Conservation (phyloP, 352 stramenopile species). For the Phytophthora sp. region DNA sequence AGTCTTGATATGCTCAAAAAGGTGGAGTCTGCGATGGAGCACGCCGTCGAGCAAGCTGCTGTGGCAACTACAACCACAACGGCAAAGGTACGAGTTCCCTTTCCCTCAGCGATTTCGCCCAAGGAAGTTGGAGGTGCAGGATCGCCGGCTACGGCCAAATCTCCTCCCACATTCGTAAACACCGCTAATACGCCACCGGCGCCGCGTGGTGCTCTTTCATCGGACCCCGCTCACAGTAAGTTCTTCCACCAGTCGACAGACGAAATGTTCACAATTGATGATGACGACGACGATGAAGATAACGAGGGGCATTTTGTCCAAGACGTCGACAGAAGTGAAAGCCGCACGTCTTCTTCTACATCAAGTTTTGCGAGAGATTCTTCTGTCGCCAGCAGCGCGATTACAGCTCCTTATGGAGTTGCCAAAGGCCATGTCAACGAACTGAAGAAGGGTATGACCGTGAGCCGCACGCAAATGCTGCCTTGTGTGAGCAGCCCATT, state of each 20-base stretch:
- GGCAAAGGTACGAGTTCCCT: conserved; percentile 50
- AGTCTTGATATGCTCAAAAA: conserved; percentile 83
- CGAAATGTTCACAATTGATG: conserved; percentile 86
- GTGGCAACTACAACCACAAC: conserved; percentile 33
- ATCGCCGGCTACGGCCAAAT: conserved; percentile 10
- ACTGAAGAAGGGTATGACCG: conserved; percentile 69
- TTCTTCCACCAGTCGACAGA: conserved; percentile 73
- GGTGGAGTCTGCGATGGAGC: conserved; percentile 56
- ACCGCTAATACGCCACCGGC: conserved; percentile 15
- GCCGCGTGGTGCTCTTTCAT: conserved; percentile 25
- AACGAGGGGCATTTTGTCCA: conserved; percentile 35
- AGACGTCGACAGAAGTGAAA: conserved; percentile 23
- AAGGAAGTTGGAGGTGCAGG: conserved; percentile 20
- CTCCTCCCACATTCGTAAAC: neutral
- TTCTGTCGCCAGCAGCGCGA: conserved; percentile 10
- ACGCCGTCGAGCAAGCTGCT: conserved; percentile 36
- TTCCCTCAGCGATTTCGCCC: conserved; percentile 32
- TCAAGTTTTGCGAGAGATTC: conserved; percentile 59
- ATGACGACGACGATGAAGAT: conserved; percentile 78
- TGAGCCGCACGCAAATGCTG: conserved; percentile 76
- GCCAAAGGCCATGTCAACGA: conserved; percentile 50
- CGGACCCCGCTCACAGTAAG: conserved; percentile 28
- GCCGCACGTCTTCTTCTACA: conserved; percentile 50
- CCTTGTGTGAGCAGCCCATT: conserved; percentile 74
- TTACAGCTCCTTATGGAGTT: conserved; percentile 54